Conservation (phyloP, 2,329 filamentous ascomycete species). For the Lasiodiplodia hormozganensis region DNA sequence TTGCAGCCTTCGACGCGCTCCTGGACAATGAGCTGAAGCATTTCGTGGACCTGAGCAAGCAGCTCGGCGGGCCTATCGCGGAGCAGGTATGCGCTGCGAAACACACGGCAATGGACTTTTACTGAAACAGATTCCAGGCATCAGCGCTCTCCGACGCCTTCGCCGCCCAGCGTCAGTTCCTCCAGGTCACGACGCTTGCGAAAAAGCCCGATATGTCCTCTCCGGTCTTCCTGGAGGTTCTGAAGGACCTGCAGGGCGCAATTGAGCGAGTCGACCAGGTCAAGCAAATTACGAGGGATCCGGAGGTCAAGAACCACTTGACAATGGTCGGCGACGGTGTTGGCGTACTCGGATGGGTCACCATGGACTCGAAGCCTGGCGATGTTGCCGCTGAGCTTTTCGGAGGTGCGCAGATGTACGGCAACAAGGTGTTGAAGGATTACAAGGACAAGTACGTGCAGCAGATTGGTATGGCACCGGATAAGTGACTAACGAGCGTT, state of each 20-base stretch:
- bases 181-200: slow-evolving; percentile 86
- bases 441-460: slow-evolving; percentile 76
- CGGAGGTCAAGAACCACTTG: slow-evolving; percentile 79
- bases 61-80: slow-evolving; percentile 77
- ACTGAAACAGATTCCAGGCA: slow-evolving; percentile 48
- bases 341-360: slow-evolving; percentile 88
- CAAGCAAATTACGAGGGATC: slow-evolving; percentile 80
- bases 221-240: slow-evolving; percentile 73
- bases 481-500: not conserved
- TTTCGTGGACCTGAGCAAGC: slow-evolving; percentile 78
- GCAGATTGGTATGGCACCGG: not conserved
- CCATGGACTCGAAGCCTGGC: slow-evolving; percentile 77
- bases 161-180: slow-evolving; percentile 82
- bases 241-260: slow-evolving; percentile 86
- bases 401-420: slow-evolving; percentile 87
- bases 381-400: slow-evolving; percentile 86
- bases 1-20: slow-evolving; percentile 87
- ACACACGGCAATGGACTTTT: not conserved
- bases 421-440: slow-evolving; percentile 91
- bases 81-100: slow-evolving; percentile 69
- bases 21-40: slow-evolving; percentile 75
- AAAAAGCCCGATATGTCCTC: slow-evolving; percentile 86
- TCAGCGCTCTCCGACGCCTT: slow-evolving; percentile 71
- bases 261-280: slow-evolving; percentile 81
- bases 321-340: slow-evolving; percentile 90